Evolutionary conservation across 2,329 filamentous ascomycete genomes (phyloP).

Genomic region (Aspergillus chevalieri): DNA sequence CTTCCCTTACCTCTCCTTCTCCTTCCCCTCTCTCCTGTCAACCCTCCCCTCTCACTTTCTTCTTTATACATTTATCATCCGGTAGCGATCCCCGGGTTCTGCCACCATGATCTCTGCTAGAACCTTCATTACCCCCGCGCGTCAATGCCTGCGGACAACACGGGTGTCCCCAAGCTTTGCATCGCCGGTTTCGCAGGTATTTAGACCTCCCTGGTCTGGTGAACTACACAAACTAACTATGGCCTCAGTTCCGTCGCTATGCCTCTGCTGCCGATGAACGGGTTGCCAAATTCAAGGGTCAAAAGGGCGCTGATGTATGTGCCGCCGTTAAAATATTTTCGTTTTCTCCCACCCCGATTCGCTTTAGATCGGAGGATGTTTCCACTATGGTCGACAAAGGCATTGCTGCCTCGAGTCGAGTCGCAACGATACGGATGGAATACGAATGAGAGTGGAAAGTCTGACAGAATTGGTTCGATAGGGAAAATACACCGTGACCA

Average conservation of each 20-base stretch:
- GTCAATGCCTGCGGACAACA: constrained; percentile 71
- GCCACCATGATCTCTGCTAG: constrained; percentile 75
- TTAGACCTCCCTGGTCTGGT: constrained; percentile 16
- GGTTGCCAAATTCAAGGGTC: constrained; percentile 89
- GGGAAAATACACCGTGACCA: constrained; percentile 91
- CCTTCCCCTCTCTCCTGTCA: constrained; percentile 15
- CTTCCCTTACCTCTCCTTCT: constrained; percentile 13
- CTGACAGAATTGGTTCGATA: constrained; percentile 34
- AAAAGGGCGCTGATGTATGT: constrained; percentile 80
- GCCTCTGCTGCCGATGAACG: constrained; percentile 51
- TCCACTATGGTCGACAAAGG: constrained; percentile 7
- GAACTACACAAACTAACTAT: neutral
- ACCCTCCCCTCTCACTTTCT: constrained; percentile 15
- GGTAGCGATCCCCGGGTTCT: constrained; percentile 15
- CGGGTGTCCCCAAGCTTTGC: constrained; percentile 42
- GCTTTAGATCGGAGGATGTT: constrained; percentile 21
- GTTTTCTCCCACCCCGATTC: constrained; percentile 17
- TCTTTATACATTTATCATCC: constrained; percentile 11
- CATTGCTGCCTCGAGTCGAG: neutral
- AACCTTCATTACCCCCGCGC: constrained; percentile 67
- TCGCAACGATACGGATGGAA: neutral
- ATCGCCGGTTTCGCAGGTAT: constrained; percentile 54
- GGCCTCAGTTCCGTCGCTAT: constrained; percentile 55
- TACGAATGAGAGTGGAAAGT: constrained; percentile 3
- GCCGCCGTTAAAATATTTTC: constrained; percentile 10